These are phyloP conservation scores for Trichoderma pleuroti DNA, from an alignment of 2,329 filamentous ascomycete genomes.

Conservation along the genomic window DNA sequence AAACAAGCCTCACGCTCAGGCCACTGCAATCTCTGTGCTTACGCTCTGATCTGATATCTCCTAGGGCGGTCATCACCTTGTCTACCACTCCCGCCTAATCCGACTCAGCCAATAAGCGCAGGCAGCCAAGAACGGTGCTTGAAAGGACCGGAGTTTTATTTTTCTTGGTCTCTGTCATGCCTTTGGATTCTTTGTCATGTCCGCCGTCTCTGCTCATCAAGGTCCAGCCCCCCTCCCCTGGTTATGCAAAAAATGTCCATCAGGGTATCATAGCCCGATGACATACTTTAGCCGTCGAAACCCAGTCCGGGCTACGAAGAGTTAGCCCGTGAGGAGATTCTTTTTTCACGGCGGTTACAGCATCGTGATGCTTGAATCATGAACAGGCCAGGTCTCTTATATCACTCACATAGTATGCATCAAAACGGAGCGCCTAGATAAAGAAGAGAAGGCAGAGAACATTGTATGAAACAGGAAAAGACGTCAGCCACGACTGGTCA, in stretches of 20 bases:
- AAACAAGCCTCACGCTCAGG: slow-evolving; percentile 9
- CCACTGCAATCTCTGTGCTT: slow-evolving; percentile 17
- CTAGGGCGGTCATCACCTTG: neutral
- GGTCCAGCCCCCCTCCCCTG: neutral
- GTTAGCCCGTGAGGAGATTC: neutral
- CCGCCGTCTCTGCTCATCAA: neutral
- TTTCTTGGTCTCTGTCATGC: neutral
- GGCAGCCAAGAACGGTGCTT: neutral
- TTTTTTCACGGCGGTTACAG: neutral
- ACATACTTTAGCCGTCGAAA: neutral
- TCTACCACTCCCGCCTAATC: neutral
- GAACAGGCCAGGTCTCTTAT: neutral
- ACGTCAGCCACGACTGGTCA: neutral
- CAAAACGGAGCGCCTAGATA: neutral
- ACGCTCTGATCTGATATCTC: slow-evolving; percentile 15
- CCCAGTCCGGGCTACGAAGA: neutral
- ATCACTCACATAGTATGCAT: neutral
- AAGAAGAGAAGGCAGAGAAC: neutral
- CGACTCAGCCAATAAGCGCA: neutral
- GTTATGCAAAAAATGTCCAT: neutral
- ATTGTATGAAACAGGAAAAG: neutral
- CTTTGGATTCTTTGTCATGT: neutral
- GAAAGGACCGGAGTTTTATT: neutral
- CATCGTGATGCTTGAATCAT: neutral
- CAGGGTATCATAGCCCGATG: neutral